Evolutionary conservation across 139 green algal species (phyloP).

Genomic region (Deuterostichococcus epilithicus): DNA sequence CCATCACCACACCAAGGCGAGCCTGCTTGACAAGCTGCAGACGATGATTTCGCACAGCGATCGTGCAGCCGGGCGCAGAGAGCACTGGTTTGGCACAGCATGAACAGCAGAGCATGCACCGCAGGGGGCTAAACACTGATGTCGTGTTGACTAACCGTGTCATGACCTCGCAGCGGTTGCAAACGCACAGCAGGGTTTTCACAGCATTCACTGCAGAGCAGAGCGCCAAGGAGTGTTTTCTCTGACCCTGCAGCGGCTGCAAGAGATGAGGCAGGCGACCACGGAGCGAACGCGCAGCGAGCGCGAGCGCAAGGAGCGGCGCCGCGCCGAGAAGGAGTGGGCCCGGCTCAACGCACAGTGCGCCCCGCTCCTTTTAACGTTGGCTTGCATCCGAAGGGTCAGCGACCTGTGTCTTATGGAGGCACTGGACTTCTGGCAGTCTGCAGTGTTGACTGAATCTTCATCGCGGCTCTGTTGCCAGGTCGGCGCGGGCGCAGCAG

Average conservation of each 20-base stretch:
- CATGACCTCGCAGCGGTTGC: too few relatives aligned
- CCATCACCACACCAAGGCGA: conserved; percentile 74
- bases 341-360: conserved; percentile 35
- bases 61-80: neutral
- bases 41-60: neutral
- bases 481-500: neutral
- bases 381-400: neutral
- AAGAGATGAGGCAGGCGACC: conserved; percentile 27
- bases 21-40: neutral
- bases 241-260: conserved; percentile 28
- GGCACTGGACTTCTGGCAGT: neutral
- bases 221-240: neutral
- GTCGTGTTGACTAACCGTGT: too few relatives aligned
- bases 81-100: neutral
- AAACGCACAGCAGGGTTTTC: too few relatives aligned
- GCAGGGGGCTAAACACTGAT: too few relatives aligned
- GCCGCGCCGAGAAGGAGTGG: conserved; percentile 28
- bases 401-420: neutral
- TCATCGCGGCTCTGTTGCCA: neutral
- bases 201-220: too few relatives aligned
- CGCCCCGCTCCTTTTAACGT: neutral
- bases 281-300: conserved; percentile 15
- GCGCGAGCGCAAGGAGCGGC: conserved; percentile 25
- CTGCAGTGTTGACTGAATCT: conserved; percentile 6
- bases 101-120: too few relatives aligned